A percentile compares a stretch with the other conserved stretches of the same genome.
Conservation (phyloP, 1,284 basidiomycete species). For the Sporisorium sorghi region DNA sequence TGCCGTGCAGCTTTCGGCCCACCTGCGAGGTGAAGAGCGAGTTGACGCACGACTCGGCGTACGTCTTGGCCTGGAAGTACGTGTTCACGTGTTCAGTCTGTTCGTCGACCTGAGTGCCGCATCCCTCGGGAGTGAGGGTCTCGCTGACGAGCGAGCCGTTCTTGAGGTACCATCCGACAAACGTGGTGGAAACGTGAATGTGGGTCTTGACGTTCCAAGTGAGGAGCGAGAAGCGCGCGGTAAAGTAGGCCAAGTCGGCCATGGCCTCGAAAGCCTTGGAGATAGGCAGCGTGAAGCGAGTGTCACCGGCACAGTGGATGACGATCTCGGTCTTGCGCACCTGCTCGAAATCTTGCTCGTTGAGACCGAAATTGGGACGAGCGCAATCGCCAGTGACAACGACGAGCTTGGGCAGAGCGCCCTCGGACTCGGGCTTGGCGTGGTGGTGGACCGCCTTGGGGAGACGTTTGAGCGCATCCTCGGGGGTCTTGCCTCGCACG, state of each 20-base stretch:
- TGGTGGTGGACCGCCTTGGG: constrained; percentile 43
- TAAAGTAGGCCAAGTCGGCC: constrained; percentile 50
- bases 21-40: constrained; percentile 49
- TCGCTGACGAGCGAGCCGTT: constrained; percentile 50
- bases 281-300: constrained; percentile 46
- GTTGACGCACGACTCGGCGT: constrained; percentile 48
- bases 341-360: constrained; percentile 36
- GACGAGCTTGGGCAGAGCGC: constrained; percentile 36
- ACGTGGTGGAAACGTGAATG: constrained; percentile 53
- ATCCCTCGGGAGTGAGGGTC: constrained; percentile 33
- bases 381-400: constrained; percentile 50
- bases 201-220: constrained; percentile 53
- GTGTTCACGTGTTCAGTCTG: constrained; percentile 50
- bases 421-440: constrained; percentile 25
- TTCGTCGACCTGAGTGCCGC: constrained; percentile 35
- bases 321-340: constrained; percentile 52
- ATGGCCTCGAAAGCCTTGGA: constrained; percentile 41
- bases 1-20: constrained; percentile 46
- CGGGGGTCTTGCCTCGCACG: constrained; percentile 40
- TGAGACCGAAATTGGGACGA: constrained; percentile 43
- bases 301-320: constrained; percentile 53
- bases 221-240: constrained; percentile 47
- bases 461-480: constrained; percentile 44
- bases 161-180: constrained; percentile 50
- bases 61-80: constrained; percentile 55